A percentile compares a stretch with the other conserved stretches of the same genome.
Conservation (phyloP, 108 stramenopile species). For the Discostella stelligeroides region DNA sequence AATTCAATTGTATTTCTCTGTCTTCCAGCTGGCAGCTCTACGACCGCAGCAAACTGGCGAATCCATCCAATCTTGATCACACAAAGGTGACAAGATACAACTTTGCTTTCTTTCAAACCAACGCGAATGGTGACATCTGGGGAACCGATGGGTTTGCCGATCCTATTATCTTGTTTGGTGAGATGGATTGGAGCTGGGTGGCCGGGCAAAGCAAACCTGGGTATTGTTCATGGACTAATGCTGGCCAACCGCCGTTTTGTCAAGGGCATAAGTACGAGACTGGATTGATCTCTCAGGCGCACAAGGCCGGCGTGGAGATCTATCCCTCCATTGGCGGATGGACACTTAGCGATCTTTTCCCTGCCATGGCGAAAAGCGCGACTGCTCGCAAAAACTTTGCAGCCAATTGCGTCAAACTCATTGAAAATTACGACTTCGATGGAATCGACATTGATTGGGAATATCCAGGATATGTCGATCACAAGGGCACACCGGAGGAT, state of each 20-base stretch:
- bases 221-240: no score
- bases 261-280: neutral
- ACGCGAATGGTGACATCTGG: conserved; percentile 10
- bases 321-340: conserved; percentile 12
- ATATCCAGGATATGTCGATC: conserved; percentile 22
- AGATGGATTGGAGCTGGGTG: neutral
- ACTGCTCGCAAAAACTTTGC: neutral
- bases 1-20: no score
- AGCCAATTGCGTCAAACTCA: neutral
- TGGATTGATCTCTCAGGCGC: neutral
- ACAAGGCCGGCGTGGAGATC: neutral
- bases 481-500: conserved; percentile 8
- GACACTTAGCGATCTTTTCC: conserved; percentile 4
- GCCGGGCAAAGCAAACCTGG: no score
- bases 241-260: neutral
- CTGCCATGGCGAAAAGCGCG: neutral
- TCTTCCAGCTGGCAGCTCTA: conserved; percentile 53
- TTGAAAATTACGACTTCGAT: conserved; percentile 4
- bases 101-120: conserved; percentile 23
- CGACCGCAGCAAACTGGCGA: conserved; percentile 32
- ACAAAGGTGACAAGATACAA: conserved; percentile 36
- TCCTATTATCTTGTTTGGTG: neutral
- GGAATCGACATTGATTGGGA: conserved; percentile 13
- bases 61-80: conserved; percentile 41
- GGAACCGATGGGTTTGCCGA: conserved; percentile 20